Evolutionary conservation across 768 basidiomycete genomes (phyloP), one percentile per base, ranked within the genome.

Genomic region (Tulasnella sp.): DNA sequence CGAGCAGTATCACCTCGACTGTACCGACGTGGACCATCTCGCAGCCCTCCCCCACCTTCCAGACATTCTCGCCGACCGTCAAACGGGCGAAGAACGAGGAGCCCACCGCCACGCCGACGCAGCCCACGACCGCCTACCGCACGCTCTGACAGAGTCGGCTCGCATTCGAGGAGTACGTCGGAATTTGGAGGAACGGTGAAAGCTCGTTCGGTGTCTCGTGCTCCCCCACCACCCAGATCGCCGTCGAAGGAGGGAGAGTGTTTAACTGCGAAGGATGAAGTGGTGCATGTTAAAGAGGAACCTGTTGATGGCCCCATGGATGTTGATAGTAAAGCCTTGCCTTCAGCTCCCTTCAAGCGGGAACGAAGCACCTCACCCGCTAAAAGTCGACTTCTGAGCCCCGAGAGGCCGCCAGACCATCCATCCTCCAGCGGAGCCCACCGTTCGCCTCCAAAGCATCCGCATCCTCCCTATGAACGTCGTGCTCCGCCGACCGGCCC

Each of bases 11-110:
- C 35, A 17, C 64, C 64, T 5, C n/a, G 40, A n/a, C 34, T n/a
- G 29, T 66, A 66, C 17, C 35, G 64, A 11, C 64, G 64, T n/a
- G 36, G 64, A 4, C 26, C 22, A 12, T 59, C 52, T 3, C 6
- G 52, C 22, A 59, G 52, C 52, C 52, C 52, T 1, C 62, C 67
- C 40, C 67, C 62, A 63, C 71, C 69, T 19, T 29, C 69, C 26
- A 71, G 70, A 62, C 44, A 71, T 6, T 63, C 44, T 26, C 69
- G 71, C 40, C 73, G 73, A 72, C 73, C 47, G 52, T 74, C 73
- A 6, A 39, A 69, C 7, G 69, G 62, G 19, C 68, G n/a, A 29
- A 32, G 42, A 35, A 26, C 12, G 0, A n/a, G 68, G 68, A 42
- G 35, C 14, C 42, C 68, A 44, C 34, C 68, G n/a, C 41, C 68